Conservation (phyloP, 805 yeast species). For the Starmerella sirachaensis region DNA sequence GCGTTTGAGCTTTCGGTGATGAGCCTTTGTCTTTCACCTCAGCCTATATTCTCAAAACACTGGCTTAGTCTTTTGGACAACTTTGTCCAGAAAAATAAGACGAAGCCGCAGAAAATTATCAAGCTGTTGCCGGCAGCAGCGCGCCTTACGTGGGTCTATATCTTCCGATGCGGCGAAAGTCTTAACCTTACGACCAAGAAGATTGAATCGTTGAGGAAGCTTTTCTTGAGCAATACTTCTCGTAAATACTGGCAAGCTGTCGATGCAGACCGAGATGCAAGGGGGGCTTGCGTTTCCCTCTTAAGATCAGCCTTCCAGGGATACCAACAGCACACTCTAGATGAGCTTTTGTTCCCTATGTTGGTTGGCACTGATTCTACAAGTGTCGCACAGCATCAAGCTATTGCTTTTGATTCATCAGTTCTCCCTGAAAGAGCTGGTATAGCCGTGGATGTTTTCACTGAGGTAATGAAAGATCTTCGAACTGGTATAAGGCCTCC, state of each 20-base stretch:
- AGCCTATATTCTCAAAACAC: slow-evolving; percentile 51
- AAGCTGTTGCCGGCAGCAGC: slow-evolving; percentile 54
- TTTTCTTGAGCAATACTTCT: slow-evolving; percentile 37
- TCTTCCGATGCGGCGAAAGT: slow-evolving; percentile 78
- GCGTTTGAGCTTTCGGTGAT: slow-evolving; percentile 60
- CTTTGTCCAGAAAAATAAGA: slow-evolving; percentile 48
- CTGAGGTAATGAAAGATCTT: slow-evolving; percentile 55
- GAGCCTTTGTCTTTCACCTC: slow-evolving; percentile 67
- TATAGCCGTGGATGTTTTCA: slow-evolving; percentile 58
- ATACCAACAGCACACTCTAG: slow-evolving; percentile 67
- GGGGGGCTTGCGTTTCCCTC: slow-evolving; percentile 57
- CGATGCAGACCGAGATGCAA: slow-evolving; percentile 27
- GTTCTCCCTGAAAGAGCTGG: slow-evolving; percentile 58
- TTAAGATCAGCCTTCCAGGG: slow-evolving; percentile 69
- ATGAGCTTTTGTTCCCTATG: slow-evolving; percentile 61
- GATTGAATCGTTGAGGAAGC: slow-evolving; percentile 49
- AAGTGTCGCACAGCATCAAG: slow-evolving; percentile 21
- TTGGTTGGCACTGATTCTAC: slow-evolving; percentile 29
- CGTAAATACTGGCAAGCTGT: slow-evolving; percentile 57
- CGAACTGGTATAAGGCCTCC: slow-evolving; percentile 48
- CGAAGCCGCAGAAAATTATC: slow-evolving; percentile 39
- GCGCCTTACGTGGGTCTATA: slow-evolving; percentile 77
- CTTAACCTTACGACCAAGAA: slow-evolving; percentile 75
- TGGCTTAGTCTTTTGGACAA: slow-evolving; percentile 66
- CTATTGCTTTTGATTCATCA: slow-evolving; percentile 39